Conservation (phyloP, 1,284 basidiomycete genomes). For the Ceratobasidium sp. region DNA sequence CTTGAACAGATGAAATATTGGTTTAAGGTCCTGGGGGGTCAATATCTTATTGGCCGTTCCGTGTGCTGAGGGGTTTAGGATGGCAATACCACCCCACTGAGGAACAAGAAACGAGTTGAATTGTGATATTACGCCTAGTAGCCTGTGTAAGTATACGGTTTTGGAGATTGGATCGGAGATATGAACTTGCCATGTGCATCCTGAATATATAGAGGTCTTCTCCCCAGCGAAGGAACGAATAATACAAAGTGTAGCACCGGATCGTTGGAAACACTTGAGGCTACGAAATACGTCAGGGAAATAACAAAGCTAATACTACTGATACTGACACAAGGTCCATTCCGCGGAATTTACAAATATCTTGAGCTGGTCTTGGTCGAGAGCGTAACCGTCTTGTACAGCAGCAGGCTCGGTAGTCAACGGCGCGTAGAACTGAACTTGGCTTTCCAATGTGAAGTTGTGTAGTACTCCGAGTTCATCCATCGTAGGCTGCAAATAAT, state of each 20-base stretch:
- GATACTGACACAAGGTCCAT: slow-evolving; percentile 86
- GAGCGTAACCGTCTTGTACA: slow-evolving; percentile 63
- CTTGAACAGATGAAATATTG: slow-evolving; percentile 79
- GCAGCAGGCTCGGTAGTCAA: slow-evolving; percentile 82
- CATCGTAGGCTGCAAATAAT: slow-evolving; percentile 77
- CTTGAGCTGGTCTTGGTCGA: slow-evolving; percentile 85
- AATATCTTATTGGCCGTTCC: slow-evolving; percentile 52
- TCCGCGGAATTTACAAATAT: slow-evolving; percentile 96
- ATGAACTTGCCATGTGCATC: slow-evolving; percentile 67
- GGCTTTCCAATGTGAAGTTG: slow-evolving; percentile 94
- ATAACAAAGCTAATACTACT: slow-evolving; percentile 19
- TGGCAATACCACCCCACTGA: slow-evolving; percentile 94
- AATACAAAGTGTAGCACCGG: slow-evolving; percentile 94
- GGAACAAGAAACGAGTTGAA: slow-evolving; percentile 89
- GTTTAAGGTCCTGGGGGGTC: slow-evolving; percentile 61
- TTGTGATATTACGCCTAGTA: slow-evolving; percentile 61
- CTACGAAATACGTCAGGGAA: slow-evolving; percentile 59
- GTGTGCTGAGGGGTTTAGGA: slow-evolving; percentile 73
- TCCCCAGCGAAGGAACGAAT: slow-evolving; percentile 82
- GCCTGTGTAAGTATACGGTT: neutral
- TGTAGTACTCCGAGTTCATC: slow-evolving; percentile 76
- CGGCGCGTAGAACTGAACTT: slow-evolving; percentile 93
- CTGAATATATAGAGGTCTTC: slow-evolving; percentile 80
- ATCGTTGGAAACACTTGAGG: slow-evolving; percentile 87
- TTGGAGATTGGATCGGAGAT: neutral